Base-by-base conservation (phyloP, 192 early-diverging fungal species). In the Obelidium mucronatum region DNA sequence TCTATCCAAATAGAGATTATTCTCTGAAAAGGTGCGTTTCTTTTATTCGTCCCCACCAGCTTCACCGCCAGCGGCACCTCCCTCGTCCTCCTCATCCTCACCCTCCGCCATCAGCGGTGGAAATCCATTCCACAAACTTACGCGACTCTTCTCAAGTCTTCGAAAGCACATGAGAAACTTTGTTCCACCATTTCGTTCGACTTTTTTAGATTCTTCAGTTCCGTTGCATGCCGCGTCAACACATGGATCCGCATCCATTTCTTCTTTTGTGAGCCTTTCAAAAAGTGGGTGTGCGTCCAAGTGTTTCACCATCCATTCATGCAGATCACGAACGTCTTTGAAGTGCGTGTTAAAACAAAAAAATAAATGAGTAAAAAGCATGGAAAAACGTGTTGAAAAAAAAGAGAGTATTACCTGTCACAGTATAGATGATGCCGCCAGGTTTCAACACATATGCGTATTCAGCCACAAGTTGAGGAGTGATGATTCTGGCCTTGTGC, bases 181-280 rank as follows among this genome's bases (percentile, higher is more conserved):
- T 79, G 90, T 89, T 52, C 98, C 98, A 70, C 94, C 89, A 86
- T 99, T 99, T 31, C 98, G 84, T 36, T 88, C 96, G 11, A 99
- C 98, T 82, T 99, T 99, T 75, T 97, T 96, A 17, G 96, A 96
- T 80, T 98, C 98, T 85, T 99, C 98, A 22, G 98, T 99, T 61
- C 94, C 94, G 61, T 88, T 87, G 74, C 93, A 84, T 5, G 95
- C 94, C 65, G 92, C 92, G 33, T 86, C 85, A 24, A 97, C 87
- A 52, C 92, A 96, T 26, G 94, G 93, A 84, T 99, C 98, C 48
- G 79, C 81, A 35, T 90, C 87, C 81, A 93, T 80, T n/a, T 84
- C 86, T 54, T 76, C 79, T 15, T 83, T 65, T 3, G 73, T 40
- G 39, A 83, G 90, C 56, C 93, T 89, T 77, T 93, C 90, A 83